phyloP scores from a whole-genome alignment of 2,329 filamentous ascomycete genomes.

The Nothophoma quercina region DNA sequence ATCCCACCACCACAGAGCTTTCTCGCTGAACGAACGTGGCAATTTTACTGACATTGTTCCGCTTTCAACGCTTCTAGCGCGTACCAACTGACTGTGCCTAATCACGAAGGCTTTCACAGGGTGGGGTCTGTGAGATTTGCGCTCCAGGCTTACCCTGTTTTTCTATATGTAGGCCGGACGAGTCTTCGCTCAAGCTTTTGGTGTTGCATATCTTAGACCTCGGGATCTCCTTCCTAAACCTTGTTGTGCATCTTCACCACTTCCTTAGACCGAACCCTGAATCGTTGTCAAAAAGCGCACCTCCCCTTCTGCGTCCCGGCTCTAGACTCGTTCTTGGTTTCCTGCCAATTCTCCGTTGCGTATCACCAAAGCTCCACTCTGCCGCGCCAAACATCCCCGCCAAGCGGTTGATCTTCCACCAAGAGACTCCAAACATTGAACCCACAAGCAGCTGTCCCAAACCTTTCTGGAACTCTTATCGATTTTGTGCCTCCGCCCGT shows the following conservation, averaged over 20 bases:
- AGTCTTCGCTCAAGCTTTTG: conserved; percentile 21
- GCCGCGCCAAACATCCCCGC: conserved; percentile 38
- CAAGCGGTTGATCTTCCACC: conserved; percentile 31
- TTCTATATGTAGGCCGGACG: conserved; percentile 24
- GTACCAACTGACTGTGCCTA: conserved; percentile 22
- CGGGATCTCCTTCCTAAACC: conserved; percentile 24
- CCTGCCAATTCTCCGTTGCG: conserved; percentile 20
- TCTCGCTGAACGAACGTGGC: conserved; percentile 35
- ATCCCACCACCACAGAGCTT: conserved; percentile 37
- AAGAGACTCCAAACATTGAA: conserved; percentile 35
- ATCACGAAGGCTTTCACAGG: conserved; percentile 21
- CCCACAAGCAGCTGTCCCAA: conserved; percentile 31
- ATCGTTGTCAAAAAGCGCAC: conserved; percentile 14
- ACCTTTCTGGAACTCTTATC: conserved; percentile 31
- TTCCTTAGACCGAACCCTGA: conserved; percentile 8
- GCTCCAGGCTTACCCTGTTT: conserved; percentile 26
- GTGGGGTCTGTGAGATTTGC: conserved; percentile 27
- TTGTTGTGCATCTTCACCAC: conserved; percentile 16
- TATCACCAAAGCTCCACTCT: conserved; percentile 38
- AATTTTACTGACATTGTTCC: conserved; percentile 26
- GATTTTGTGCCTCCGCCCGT: conserved; percentile 4
- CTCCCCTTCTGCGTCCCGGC: conserved; percentile 18
- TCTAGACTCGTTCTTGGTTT: conserved; percentile 11
- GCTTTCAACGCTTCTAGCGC: conserved; percentile 28
- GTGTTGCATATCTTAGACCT: conserved; percentile 25